These are phyloP conservation scores for Thielaviopsis punctulata DNA, from an alignment of 2,329 filamentous ascomycete genomes.

Conservation along the genomic window DNA sequence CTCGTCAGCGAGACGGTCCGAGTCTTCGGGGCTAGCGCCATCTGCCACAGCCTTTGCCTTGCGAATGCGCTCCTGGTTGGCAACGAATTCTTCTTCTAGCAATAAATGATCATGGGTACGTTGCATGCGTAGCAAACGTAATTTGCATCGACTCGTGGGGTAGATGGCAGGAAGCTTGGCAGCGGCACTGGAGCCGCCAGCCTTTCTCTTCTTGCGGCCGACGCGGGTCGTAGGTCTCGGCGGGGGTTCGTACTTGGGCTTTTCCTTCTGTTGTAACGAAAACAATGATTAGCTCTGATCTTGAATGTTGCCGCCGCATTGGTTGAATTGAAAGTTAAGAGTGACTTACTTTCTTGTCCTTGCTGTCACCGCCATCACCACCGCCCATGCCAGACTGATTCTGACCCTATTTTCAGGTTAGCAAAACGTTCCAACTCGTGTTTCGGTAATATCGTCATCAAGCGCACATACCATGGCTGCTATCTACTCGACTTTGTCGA, in stretches of 20 bases:
- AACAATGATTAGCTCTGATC: background rate
- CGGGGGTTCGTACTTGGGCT: conserved; percentile 99
- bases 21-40: conserved; percentile 51
- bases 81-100: conserved; percentile 94
- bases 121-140: conserved; percentile 94
- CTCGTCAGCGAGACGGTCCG: conserved; percentile 84
- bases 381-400: conserved; percentile 77
- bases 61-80: conserved; percentile 91
- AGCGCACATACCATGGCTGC: background rate
- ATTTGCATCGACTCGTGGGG: conserved; percentile 92
- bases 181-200: conserved; percentile 78
- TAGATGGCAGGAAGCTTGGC: conserved; percentile 90
- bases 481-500: background rate
- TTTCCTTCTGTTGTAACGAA: conserved; percentile 62
- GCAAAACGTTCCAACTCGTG: background rate
- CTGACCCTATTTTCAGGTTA: conserved; percentile 43
- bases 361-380: conserved; percentile 63
- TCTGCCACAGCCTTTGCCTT: conserved; percentile 76
- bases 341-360: conserved; percentile 73
- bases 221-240: conserved; percentile 92
- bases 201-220: conserved; percentile 97
- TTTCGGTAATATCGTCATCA: background rate
- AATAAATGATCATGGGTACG: conserved; percentile 93
- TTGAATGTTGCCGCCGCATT: background rate
- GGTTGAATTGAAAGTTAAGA: background rate